A percentile compares a stretch with the other conserved stretches of the same genome.
Evolutionary conservation across 805 yeast species (phyloP).

Genomic region (Kazachstania bromeliacearum): DNA sequence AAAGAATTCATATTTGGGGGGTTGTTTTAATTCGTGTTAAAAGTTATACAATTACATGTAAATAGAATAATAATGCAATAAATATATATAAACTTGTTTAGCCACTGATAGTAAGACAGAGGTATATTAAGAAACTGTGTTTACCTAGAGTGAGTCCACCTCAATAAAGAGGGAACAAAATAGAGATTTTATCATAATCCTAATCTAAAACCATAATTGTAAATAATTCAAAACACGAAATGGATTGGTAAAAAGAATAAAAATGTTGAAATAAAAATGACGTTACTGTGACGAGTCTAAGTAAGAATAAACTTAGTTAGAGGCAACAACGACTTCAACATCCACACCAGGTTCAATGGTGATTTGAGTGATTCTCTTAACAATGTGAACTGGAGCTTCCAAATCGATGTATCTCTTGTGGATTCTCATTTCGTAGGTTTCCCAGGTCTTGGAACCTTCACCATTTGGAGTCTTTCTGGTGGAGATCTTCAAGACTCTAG

Average conservation of each 20-base stretch:
- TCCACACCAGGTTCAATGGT: conserved; percentile 99
- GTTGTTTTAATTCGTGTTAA: no score
- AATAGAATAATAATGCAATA: no score
- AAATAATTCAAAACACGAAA: not conserved
- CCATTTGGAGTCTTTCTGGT: conserved; percentile 99
- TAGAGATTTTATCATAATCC: not conserved
- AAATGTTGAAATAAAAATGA: conserved; percentile 1
- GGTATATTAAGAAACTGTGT: conserved; percentile 30
- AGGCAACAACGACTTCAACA: conserved; percentile 84
- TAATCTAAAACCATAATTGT: no score
- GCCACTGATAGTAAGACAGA: conserved; percentile 34
- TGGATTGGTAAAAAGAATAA: not conserved
- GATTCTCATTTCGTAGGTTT: conserved; percentile 98
- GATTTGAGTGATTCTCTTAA: conserved; percentile 94
- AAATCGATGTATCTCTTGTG: conserved; percentile 99
- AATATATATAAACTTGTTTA: no score
- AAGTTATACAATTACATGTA: no score
- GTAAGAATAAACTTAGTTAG: conserved; percentile 12
- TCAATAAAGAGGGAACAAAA: no score
- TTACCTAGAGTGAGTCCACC: conserved; percentile 34
- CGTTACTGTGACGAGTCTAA: not conserved
- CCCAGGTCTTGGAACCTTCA: conserved; percentile 99
- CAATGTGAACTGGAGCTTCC: conserved; percentile 89
- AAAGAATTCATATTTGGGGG: no score
- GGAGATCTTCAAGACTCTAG: conserved; percentile 94